These are phyloP conservation scores for Echium plantagineum DNA, from an alignment of 257 asterid species.

Conservation along the genomic window DNA sequence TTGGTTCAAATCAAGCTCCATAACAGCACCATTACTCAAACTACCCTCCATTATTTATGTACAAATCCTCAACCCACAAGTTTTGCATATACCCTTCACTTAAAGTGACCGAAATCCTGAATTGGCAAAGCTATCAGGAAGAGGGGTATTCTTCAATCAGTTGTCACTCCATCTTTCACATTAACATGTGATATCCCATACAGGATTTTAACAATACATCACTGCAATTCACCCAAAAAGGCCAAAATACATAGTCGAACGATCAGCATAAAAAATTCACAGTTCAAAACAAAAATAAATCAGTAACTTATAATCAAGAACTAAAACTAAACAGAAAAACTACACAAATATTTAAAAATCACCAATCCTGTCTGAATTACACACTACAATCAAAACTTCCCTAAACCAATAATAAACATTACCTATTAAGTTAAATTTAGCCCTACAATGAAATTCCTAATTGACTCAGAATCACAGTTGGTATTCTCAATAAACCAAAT, in stretches of 20 bases:
- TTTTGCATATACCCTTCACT: constrained; percentile 17
- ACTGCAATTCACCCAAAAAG: background rate
- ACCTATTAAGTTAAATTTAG: no score
- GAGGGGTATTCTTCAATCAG: background rate
- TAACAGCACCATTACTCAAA: constrained; percentile 39
- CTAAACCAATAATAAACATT: no score
- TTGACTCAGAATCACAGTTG: no score
- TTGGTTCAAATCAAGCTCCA: constrained; percentile 79
- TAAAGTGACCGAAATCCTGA: background rate
- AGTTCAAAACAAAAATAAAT: background rate
- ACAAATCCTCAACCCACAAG: constrained; percentile 10
- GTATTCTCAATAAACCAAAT: background rate
- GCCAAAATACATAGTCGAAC: background rate
- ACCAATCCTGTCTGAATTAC: no score
- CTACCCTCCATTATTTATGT: constrained; percentile 36
- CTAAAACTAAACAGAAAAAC: background rate
- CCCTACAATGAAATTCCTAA: background rate
- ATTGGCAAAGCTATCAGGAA: background rate
- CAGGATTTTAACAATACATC: background rate
- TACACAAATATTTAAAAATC: no score
- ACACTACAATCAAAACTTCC: background rate
- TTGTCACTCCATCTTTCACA: background rate
- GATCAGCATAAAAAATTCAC: background rate
- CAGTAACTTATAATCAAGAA: background rate
- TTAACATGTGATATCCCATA: background rate